Conservation (phyloP, 441 rosid genomes). For the Kokia cookei region DNA sequence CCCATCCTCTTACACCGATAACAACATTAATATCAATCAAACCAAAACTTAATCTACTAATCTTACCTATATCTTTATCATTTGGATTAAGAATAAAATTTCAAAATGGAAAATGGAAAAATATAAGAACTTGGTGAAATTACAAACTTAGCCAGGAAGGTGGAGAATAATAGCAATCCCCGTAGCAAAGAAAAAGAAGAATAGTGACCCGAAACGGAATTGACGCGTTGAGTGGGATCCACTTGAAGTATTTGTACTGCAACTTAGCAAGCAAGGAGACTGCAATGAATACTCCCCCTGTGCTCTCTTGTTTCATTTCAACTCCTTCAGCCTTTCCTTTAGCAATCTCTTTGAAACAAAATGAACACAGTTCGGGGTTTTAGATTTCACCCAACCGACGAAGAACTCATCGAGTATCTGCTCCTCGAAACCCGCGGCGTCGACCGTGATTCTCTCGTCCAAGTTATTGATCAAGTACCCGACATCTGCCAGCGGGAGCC, state of each 20-base stretch:
- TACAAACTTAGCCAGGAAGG: not conserved
- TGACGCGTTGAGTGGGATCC: not conserved
- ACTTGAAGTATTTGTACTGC: not conserved
- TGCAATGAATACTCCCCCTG: not conserved
- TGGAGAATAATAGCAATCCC: no score
- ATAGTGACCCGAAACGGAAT: no score
- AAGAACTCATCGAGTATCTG: conserved; percentile 1
- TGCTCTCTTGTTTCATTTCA: not conserved
- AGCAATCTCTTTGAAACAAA: not conserved
- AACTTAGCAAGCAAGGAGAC: not conserved
- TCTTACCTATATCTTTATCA: no score
- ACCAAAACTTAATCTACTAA: no score
- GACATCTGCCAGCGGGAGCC: not conserved
- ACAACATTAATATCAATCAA: no score
- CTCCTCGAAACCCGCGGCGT: not conserved
- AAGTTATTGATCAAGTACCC: not conserved
- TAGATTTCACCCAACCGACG: not conserved
- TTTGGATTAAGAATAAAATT: no score
- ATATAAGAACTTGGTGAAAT: no score
- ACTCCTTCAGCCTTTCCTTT: not conserved
- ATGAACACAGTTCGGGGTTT: not conserved
- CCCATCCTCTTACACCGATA: no score
- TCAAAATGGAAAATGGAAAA: no score
- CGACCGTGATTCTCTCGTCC: not conserved
- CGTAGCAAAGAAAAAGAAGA: no score